These are phyloP conservation scores for Grosmannia clavigera DNA, from an alignment of 2,329 filamentous ascomycete species.

Conservation along the genomic window DNA sequence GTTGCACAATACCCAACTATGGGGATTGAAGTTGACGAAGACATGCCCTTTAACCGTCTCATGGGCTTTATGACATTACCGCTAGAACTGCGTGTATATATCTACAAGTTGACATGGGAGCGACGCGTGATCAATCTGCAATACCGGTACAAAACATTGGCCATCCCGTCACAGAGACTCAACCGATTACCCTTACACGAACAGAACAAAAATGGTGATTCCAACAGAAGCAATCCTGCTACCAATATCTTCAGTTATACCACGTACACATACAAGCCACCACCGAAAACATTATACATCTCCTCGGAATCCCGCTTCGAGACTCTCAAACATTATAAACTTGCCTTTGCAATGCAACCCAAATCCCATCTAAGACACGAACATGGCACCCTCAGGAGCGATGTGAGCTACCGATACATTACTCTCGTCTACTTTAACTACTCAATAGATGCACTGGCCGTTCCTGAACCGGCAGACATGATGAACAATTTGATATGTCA, in stretches of 20 bases:
- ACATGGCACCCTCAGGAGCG: too few relatives aligned
- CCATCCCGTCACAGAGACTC: too few relatives aligned
- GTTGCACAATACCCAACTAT: too few relatives aligned
- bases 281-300: not conserved
- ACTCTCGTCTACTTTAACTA: not conserved
- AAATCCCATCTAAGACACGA: not conserved
- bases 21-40: too few relatives aligned
- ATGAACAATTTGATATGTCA: not conserved
- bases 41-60: not conserved
- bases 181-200: too few relatives aligned
- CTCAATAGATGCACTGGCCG: not conserved
- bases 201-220: too few relatives aligned
- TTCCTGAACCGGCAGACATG: too few relatives aligned
- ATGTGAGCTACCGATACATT: not conserved
- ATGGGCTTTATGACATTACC: not conserved
- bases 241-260: too few relatives aligned
- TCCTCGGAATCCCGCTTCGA: not conserved
- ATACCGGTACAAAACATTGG: too few relatives aligned
- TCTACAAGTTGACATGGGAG: not conserved
- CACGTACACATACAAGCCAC: not conserved
- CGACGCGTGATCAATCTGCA: not conserved
- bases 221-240: too few relatives aligned
- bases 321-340: not conserved
- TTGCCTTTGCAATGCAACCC: not conserved
- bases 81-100: not conserved